Evolutionary conservation across 2,329 filamentous ascomycete genomes (phyloP), one percentile per base, ranked within the genome.

Genomic region (Apiospora pterosperma): DNA sequence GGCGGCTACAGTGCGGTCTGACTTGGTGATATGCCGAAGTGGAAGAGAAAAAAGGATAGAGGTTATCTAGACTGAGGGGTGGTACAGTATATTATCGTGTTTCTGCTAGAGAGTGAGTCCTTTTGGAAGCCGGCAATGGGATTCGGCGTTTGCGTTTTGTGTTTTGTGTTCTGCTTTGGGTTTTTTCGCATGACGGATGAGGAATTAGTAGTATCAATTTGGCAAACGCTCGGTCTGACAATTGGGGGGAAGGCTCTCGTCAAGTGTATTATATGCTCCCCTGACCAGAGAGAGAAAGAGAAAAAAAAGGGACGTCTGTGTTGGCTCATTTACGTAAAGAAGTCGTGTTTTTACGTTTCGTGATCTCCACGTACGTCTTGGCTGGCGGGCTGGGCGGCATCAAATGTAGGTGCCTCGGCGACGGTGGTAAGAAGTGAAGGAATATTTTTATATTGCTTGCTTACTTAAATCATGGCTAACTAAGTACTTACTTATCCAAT

Each of bases 1-100:
- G 95, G 95, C 58, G 96, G 96, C 2, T 99, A 99, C 79, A 97
- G 92, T 73, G 96, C 96, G 58, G 95, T 99, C 69, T 97, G 61
- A 75, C 28, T 38, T 16, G 48, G 19, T n/a, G 31, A 31, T 10
- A 28, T 34, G 31, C 38, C 7, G 19, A 60, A n/a, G 61, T n/a
- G 14, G 42, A 62, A 62, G 61, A 60, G 23, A n/a, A 28, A 25
- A 31, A 41, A 61, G 59, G 23, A 61, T 61, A 62, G 39, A 62
- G 39, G 60, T 25, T 62, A 62, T 28, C n/a, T 62, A 62, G 60
- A 62, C 39, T 62, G 60, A 62, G 16, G 36, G n/a, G 58, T 67
- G 8, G 28, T 34, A 28, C 25, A 55, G 48, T 34, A 23, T n/a
- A 42, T n/a, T 12, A 34, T 31, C n/a, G 28, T 31, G n/a, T 55